Percentiles rank a stretch among this genome's conserved stretches.
Evolutionary conservation across 805 yeast genomes (phyloP).

Genomic region (Saturnispora quitensis): DNA sequence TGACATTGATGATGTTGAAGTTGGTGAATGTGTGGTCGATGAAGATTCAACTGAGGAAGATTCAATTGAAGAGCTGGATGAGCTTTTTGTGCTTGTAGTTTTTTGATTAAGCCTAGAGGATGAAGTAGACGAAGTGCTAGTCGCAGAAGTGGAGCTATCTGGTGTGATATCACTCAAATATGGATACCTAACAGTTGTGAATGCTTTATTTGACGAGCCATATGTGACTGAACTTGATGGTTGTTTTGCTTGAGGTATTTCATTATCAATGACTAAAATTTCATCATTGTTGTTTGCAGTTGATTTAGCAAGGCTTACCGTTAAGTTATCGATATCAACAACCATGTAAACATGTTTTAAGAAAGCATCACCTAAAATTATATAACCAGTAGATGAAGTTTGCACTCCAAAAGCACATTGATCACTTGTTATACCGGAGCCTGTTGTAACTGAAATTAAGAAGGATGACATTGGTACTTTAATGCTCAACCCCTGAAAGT

Average conservation of each 20-base stretch:
- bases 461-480: slow-evolving; percentile 36
- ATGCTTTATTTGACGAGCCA: slow-evolving; percentile 8
- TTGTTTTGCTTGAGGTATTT: slow-evolving; percentile 24
- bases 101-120: not conserved
- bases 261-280: slow-evolving; percentile 28
- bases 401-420: slow-evolving; percentile 40
- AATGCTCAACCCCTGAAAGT: slow-evolving; percentile 52
- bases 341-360: slow-evolving; percentile 44
- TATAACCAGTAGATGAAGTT: slow-evolving; percentile 25
- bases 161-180: not conserved
- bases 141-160: not conserved
- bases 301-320: slow-evolving; percentile 40
- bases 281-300: slow-evolving; percentile 25
- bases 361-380: slow-evolving; percentile 45
- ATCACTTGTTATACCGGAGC: slow-evolving; percentile 16
- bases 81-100: not conserved
- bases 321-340: slow-evolving; percentile 41
- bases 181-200: slow-evolving; percentile 8
- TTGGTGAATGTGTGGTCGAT: not conserved
- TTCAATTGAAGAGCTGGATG: not conserved
- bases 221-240: slow-evolving; percentile 6
- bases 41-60: not conserved
- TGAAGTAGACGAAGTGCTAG: not conserved
- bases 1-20: not conserved
- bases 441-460: slow-evolving; percentile 14